Evolutionary conservation across 2,329 filamentous ascomycete species (phyloP), one percentile per base, ranked within the genome.

Genomic region (Tolypocladium tundrense): DNA sequence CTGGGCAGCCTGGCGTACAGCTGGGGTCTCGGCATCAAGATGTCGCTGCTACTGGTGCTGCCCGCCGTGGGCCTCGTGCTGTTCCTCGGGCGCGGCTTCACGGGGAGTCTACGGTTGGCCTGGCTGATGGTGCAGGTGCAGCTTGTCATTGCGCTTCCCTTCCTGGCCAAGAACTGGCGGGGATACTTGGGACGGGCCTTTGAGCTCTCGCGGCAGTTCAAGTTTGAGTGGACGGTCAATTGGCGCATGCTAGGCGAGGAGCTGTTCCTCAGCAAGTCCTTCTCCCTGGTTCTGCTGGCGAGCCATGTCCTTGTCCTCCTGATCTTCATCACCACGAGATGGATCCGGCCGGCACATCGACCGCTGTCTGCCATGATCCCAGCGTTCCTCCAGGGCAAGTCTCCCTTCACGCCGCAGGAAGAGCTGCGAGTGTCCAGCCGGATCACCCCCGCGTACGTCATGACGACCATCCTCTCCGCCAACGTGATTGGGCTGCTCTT

Each of bases 201-300:
- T 69, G 91, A 99, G 75, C 81, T 99, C 59, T 91, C 89, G 53
- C 82, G 94, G 57, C 85, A 90, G 65, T 99, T 99, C 75, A 80
- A 96, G 66, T 97, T 93, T 79, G 91, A 93, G 74, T 99, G 94
- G 94, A 99, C 94, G 0, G 94, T 99, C 64, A 99, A 99, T 73
- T 99, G 94, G 94, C 86, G 92, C 57, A 97, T 97, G 70, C 75
- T 97, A n/a, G 87, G 88, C 19, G 91, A 97, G 72, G 83, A 88
- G 8, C 73, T 76, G 0, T 99, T 99, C 66, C 80, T 95, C 53
- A 81, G 79, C 64, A 82, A 76, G 60, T 70, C 75, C 2, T 95
- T 96, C 69, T 84, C 91, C 33, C 65, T 87, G 21, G 72, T 75
- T 16, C 79, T 97, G 55, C 77, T 96, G 33, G 77, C 72, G 1